Percentiles rank a stretch among this genome's conserved stretches.
Conservation (phyloP, 2,329 filamentous ascomycete species). For the Whalleya microplaca region DNA sequence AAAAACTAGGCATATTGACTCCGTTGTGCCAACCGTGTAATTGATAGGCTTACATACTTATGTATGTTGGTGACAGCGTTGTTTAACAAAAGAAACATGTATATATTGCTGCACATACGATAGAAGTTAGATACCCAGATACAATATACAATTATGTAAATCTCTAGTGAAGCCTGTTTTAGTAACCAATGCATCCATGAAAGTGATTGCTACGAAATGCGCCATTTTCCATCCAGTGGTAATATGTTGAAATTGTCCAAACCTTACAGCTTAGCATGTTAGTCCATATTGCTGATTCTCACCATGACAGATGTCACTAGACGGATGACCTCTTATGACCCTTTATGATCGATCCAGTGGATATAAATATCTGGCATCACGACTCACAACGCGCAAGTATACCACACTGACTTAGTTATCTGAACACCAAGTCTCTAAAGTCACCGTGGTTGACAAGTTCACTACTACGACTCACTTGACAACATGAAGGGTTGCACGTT, state of each 20-base stretch:
- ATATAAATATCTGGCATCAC: no score
- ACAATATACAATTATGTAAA: slow-evolving; percentile 1
- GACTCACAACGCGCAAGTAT: no score
- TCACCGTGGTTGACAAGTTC: no score
- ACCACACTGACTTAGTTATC: no score
- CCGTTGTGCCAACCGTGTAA: not conserved
- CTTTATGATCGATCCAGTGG: no score
- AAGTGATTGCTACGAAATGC: no score
- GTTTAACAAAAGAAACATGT: not conserved
- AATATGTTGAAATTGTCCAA: not conserved
- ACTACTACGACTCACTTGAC: no score
- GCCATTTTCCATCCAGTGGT: no score
- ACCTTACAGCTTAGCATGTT: not conserved
- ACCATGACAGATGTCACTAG: not conserved
- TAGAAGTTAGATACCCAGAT: slow-evolving; percentile 24
- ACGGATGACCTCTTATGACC: slow-evolving; percentile 5
- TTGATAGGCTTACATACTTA: not conserved
- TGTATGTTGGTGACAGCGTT: not conserved
- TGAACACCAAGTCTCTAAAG: no score
- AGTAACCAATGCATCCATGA: not conserved
- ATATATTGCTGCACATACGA: slow-evolving; percentile 9
- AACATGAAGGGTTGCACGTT: no score
- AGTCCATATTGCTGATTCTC: not conserved
- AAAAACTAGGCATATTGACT: not conserved
- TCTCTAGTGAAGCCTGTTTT: not conserved